These are phyloP conservation scores for Durusdinium trenchii DNA, from an alignment of 73 alveolate species.

Conservation along the genomic window DNA sequence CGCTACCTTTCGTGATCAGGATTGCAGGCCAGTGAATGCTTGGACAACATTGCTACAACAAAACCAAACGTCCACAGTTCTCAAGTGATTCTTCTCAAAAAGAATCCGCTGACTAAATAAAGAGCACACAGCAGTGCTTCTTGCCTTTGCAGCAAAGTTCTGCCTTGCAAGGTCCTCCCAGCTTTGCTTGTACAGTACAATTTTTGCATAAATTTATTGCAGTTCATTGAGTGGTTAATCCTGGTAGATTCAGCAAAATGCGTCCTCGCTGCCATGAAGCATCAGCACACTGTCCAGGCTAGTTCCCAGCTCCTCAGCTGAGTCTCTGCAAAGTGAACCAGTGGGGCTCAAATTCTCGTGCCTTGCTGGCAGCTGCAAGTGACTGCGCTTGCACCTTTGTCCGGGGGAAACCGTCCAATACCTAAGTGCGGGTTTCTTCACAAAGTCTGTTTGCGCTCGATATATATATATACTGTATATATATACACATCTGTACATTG, in stretches of 20 bases:
- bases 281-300: conserved; percentile 93
- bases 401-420: conserved; percentile 88
- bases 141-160: conserved; percentile 75
- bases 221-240: neutral
- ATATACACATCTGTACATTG: too few relatives aligned
- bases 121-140: too few relatives aligned
- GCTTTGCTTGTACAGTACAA: neutral
- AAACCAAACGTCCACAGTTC: too few relatives aligned
- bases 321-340: neutral
- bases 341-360: neutral
- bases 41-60: too few relatives aligned
- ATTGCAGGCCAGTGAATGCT: too few relatives aligned
- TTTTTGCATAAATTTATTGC: neutral
- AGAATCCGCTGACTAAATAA: too few relatives aligned
- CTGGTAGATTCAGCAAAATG: neutral
- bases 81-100: too few relatives aligned
- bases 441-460: too few relatives aligned
- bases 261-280: conserved; percentile 74
- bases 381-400: conserved; percentile 94
- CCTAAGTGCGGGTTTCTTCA: too few relatives aligned
- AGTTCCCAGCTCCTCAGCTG: conserved; percentile 88
- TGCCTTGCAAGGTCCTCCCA: conserved; percentile 70
- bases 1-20: too few relatives aligned
- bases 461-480: too few relatives aligned
- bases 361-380: conserved; percentile 95